These are phyloP conservation scores for Musa balbisiana DNA, from an alignment of 202 grass and related monocot species.

Conservation along the genomic window DNA sequence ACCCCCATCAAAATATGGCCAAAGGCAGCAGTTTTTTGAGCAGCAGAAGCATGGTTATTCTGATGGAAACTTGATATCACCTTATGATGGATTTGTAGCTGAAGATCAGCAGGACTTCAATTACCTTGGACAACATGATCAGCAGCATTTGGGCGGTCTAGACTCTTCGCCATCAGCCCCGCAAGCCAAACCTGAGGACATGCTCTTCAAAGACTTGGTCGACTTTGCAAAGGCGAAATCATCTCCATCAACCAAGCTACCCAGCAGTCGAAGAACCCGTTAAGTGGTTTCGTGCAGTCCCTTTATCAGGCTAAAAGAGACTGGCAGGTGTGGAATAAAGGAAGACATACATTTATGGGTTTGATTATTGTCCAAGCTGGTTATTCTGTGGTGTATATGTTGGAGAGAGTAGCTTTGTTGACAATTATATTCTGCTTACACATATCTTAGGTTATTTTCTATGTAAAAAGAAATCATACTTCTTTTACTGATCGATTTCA, in stretches of 20 bases:
- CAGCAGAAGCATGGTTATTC: conserved; percentile 33
- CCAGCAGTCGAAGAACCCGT: conserved; percentile 64
- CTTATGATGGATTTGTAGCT: conserved; percentile 34
- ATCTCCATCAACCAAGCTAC: conserved; percentile 48
- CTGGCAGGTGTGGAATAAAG: conserved; percentile 18
- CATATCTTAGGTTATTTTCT: too few relatives aligned
- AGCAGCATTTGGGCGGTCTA: conserved; percentile 7
- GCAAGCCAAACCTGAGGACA: conserved; percentile 66
- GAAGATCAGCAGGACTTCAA: too few relatives aligned
- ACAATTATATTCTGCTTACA: too few relatives aligned
- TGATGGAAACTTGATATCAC: conserved; percentile 35
- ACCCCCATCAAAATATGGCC: conserved; percentile 56
- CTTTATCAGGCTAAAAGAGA: conserved; percentile 12
- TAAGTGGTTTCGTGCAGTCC: conserved; percentile 26
- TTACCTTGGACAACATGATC: not conserved
- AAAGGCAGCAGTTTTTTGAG: conserved; percentile 83
- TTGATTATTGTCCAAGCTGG: not conserved
- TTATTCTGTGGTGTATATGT: not conserved
- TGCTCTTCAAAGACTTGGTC: conserved; percentile 84
- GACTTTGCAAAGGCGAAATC: conserved; percentile 75
- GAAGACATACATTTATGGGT: not conserved
- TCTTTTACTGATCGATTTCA: too few relatives aligned
- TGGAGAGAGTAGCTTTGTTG: not conserved
- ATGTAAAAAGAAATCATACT: too few relatives aligned
- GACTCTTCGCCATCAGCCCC: conserved; percentile 2